Percentiles rank a stretch among this genome's conserved stretches.
Evolutionary conservation across 2,329 filamentous ascomycete species (phyloP).

Genomic region (Ophiocordyceps camponoti-floridani): DNA sequence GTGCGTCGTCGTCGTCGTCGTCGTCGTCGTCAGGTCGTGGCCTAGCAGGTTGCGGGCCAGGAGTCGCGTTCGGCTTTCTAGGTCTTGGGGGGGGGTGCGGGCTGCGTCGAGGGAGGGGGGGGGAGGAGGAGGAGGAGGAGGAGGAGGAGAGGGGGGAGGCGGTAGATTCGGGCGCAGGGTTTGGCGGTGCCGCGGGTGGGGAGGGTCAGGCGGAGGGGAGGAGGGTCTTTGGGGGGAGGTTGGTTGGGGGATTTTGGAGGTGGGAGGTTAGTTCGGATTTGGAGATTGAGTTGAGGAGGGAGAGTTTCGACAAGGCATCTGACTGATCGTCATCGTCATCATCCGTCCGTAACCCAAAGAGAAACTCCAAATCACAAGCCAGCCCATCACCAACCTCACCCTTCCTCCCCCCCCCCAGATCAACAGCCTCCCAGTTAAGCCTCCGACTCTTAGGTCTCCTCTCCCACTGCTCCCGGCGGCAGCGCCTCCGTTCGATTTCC

Average conservation of each 20-base stretch:
- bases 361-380: conserved; percentile 63
- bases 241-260: conserved; percentile 2
- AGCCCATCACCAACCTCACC: conserved; percentile 74
- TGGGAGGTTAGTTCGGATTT: background rate
- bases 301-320: background rate
- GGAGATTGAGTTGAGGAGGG: background rate
- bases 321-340: background rate
- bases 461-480: conserved; percentile 63
- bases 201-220: conserved; percentile 50
- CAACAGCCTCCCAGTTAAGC: conserved; percentile 53
- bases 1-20: background rate
- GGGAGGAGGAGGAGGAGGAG: conserved; percentile 35
- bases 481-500: conserved; percentile 50
- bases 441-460: conserved; percentile 68
- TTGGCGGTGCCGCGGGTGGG: conserved; percentile 51
- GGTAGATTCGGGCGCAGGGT: conserved; percentile 68
- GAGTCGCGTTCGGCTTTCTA: conserved; percentile 22
- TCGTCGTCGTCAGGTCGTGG: too few species aligned
- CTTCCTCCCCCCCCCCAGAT: conserved; percentile 54
- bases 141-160: conserved; percentile 40
- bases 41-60: conserved; percentile 16
- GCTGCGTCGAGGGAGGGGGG: conserved; percentile 12
- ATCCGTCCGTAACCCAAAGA: conserved; percentile 25
- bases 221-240: conserved; percentile 20
- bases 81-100: conserved; percentile 7